These are phyloP conservation scores for Plasmodium cynomolgi DNA, from an alignment of 169 alveolate species.

Conservation along the genomic window DNA sequence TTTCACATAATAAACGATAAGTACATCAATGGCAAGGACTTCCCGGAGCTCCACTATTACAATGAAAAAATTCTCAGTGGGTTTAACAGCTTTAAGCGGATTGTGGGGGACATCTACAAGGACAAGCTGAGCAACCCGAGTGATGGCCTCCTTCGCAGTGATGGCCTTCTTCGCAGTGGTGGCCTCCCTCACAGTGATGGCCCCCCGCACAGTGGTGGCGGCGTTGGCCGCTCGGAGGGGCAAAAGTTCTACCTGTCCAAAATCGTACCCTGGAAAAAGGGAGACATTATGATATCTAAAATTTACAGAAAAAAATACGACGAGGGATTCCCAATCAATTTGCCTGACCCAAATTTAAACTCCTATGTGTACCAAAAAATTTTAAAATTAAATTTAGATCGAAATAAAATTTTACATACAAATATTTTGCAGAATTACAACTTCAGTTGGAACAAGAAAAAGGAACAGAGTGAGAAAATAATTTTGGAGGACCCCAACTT, in stretches of 20 bases:
- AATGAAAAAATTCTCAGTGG: slow-evolving; percentile 60
- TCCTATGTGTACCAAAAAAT: slow-evolving; percentile 33
- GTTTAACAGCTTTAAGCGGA: slow-evolving; percentile 49
- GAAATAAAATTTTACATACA: slow-evolving; percentile 54
- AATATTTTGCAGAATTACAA: slow-evolving; percentile 52
- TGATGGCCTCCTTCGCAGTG: not conserved
- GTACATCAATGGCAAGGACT: slow-evolving; percentile 25
- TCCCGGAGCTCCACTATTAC: slow-evolving; percentile 53
- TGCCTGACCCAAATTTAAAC: slow-evolving; percentile 47
- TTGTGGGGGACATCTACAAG: slow-evolving; percentile 64
- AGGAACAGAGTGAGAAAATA: slow-evolving; percentile 67
- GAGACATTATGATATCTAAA: slow-evolving; percentile 71
- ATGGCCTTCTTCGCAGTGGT: not conserved
- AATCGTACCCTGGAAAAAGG: slow-evolving; percentile 76
- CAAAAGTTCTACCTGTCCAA: slow-evolving; percentile 39
- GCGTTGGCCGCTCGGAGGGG: not conserved
- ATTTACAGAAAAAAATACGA: slow-evolving; percentile 66
- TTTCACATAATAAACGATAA: slow-evolving; percentile 45
- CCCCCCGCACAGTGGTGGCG: not conserved
- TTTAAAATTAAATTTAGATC: slow-evolving; percentile 56
- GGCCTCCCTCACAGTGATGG: too few species aligned
- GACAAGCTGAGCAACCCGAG: slow-evolving; percentile 17
- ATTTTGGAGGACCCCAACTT: slow-evolving; percentile 40
- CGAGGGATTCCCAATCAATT: slow-evolving; percentile 39
- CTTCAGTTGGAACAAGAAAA: slow-evolving; percentile 63